phyloP scores from a whole-genome alignment of 768 basidiomycete genomes.

The Boletus rex-veris region DNA sequence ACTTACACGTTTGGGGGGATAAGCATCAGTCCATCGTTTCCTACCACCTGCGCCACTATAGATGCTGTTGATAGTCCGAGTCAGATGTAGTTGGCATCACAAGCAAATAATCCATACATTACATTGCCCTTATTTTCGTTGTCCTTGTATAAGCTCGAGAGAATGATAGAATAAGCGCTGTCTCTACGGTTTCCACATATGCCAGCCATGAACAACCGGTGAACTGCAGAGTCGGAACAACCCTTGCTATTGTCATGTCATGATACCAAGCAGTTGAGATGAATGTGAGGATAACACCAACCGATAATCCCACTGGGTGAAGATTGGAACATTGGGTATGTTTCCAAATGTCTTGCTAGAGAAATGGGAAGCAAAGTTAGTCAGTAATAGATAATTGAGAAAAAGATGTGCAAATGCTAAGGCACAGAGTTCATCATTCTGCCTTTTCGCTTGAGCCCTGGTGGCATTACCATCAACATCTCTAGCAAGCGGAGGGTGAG shows the following conservation, averaged over 20 bases:
- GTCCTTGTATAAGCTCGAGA: conserved; percentile 26
- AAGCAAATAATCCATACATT: conserved; percentile 15
- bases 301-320: conserved; percentile 20
- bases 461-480: too few species aligned
- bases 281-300: background rate
- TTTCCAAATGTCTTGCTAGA: conserved; percentile 22
- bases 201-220: conserved; percentile 11
- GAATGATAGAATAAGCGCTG: conserved; percentile 16
- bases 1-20: conserved; percentile 24
- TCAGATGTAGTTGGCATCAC: background rate
- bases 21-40: background rate
- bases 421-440: background rate
- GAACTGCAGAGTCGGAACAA: conserved; percentile 18
- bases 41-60: conserved; percentile 29
- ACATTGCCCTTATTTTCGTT: conserved; percentile 25
- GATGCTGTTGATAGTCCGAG: conserved; percentile 16
- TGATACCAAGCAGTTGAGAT: background rate
- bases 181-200: conserved; percentile 16
- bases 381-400: background rate
- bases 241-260: background rate
- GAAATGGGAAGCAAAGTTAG: background rate
- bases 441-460: background rate
- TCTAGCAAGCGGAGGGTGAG: background rate
- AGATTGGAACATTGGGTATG: conserved; percentile 23
- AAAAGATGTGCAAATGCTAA: background rate